These are phyloP conservation scores for Chlorella vulgaris DNA, from an alignment of 139 green algal genomes.

Conservation along the genomic window DNA sequence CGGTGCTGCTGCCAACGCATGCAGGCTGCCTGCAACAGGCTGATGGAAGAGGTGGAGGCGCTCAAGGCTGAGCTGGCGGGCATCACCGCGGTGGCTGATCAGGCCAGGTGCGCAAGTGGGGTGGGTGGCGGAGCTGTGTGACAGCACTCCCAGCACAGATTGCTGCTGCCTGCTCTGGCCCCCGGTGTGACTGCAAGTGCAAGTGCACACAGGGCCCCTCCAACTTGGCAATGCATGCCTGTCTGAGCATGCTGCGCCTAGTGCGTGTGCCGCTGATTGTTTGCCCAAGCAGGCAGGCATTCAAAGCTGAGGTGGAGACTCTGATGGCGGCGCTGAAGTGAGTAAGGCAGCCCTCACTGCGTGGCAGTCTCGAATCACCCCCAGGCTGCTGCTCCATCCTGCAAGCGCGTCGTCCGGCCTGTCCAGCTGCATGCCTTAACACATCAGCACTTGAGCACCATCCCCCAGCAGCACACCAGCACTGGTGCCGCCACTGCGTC, in stretches of 20 bases:
- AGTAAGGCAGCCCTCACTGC: no score
- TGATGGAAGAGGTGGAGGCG: constrained; percentile 16
- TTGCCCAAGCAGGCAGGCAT: constrained; percentile 13
- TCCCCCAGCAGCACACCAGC: not conserved
- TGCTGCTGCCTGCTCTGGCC: not conserved
- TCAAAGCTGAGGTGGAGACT: not conserved
- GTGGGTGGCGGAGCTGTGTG: no score
- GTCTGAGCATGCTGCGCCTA: not conserved
- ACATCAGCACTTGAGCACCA: not conserved
- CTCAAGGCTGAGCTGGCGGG: not conserved
- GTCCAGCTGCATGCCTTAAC: not conserved
- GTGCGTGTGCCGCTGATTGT: no score
- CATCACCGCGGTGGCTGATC: constrained; percentile 3
- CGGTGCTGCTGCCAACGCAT: not conserved
- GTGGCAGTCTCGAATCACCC: no score
- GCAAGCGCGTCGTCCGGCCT: no score
- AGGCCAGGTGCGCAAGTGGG: constrained; percentile 16
- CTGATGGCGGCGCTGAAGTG: constrained; percentile 22
- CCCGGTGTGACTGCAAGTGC: no score
- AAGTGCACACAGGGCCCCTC: no score
- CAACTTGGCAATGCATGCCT: no score
- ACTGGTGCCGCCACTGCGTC: no score
- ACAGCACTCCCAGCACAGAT: no score
- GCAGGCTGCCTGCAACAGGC: not conserved
- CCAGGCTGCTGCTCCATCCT: no score